A percentile compares a stretch with the other conserved stretches of the same genome.
These are phyloP conservation scores for Mucor sp. DNA, from an alignment of 371 early-diverging fungal species.

Conservation along the genomic window DNA sequence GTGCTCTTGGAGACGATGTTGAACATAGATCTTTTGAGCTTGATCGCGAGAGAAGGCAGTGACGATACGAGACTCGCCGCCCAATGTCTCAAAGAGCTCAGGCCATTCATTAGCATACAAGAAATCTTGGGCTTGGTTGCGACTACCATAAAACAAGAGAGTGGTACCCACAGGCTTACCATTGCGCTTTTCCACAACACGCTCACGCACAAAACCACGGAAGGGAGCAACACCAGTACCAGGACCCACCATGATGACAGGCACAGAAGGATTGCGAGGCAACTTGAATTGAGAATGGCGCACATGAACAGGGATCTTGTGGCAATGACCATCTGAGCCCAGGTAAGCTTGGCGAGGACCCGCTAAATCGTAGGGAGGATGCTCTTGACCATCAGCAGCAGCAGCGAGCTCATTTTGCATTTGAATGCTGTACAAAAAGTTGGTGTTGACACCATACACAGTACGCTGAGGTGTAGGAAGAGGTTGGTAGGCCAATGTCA, in stretches of 20 bases:
- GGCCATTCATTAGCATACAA: slow-evolving; percentile 88
- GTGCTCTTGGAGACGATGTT: slow-evolving; percentile 73
- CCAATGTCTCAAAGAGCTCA: slow-evolving; percentile 58
- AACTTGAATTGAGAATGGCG: slow-evolving; percentile 88
- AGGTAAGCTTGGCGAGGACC: slow-evolving; percentile 48
- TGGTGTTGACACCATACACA: slow-evolving; percentile 78
- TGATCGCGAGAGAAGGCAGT: slow-evolving; percentile 91
- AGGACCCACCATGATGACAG: slow-evolving; percentile 96
- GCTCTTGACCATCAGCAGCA: background rate
- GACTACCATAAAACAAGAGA: slow-evolving; percentile 92
- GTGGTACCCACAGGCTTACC: slow-evolving; percentile 78
- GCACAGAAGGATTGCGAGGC: slow-evolving; percentile 74
- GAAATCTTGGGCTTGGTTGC: slow-evolving; percentile 80
- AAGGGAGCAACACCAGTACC: slow-evolving; percentile 99
- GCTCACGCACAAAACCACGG: slow-evolving; percentile 93
- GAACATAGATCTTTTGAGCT: slow-evolving; percentile 86
- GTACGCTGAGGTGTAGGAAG: slow-evolving; percentile 50
- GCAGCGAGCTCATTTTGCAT: background rate
- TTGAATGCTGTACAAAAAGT: slow-evolving; percentile 54
- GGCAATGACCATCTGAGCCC: background rate
- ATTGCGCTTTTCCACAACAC: slow-evolving; percentile 63
- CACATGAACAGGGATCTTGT: slow-evolving; percentile 79
- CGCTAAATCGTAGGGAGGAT: slow-evolving; percentile 48
- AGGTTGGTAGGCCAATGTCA: slow-evolving; percentile 82
- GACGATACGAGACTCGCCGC: slow-evolving; percentile 62